Base-by-base conservation (phyloP, 176 grass and related monocot genomes). In the Alopecurus myosuroides region DNA sequence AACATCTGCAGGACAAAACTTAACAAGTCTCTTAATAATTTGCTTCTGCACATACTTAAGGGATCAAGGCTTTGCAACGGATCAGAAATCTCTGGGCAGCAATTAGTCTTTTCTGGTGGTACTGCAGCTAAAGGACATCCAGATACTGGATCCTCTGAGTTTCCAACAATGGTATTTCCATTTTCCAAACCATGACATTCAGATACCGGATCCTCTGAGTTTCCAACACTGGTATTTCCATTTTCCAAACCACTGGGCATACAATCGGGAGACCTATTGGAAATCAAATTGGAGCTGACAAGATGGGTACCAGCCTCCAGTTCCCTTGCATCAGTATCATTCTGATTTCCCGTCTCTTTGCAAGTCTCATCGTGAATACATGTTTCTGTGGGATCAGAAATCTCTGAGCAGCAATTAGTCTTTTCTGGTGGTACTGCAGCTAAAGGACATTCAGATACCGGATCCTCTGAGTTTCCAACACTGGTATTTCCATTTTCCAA, bases 341-440 rank as follows among this genome's bases (percentile, higher is more conserved):
- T 82, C 80, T 73, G 67, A 73, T 82, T 82, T 42, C 50, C 81
- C 62, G 63, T 19, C 40, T 37, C 19, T 81, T 56, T 4, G 7
- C 55, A 51, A 61, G 51, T 36, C 20, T 12, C 37, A 31, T 69
- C 31, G 30, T 45, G 19, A 25, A 37, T 39, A 76, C 5, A 40
- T n/a, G 75, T 25, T 56, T 61, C 30, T 23, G 8, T 19, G 76
- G 71, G 18, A 45, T 22, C 44, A 51, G 22, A 7, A 52, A 81
- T 17, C 6, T 63, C 70, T 7, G 22, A 25, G 70, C 28, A 63
- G 70, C 29, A 60, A 84, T 75, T 75, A 33, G 19, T 55, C 26
- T 29, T 48, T 62, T 83, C 28, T 6, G 69, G 7, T 60, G 36
- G 39, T 37, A 83, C 37, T 18, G 26, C 30, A 30, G 52, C 7